These are phyloP conservation scores for Ambispora gerdemannii DNA, from an alignment of 192 early-diverging fungal species.

Conservation along the genomic window DNA sequence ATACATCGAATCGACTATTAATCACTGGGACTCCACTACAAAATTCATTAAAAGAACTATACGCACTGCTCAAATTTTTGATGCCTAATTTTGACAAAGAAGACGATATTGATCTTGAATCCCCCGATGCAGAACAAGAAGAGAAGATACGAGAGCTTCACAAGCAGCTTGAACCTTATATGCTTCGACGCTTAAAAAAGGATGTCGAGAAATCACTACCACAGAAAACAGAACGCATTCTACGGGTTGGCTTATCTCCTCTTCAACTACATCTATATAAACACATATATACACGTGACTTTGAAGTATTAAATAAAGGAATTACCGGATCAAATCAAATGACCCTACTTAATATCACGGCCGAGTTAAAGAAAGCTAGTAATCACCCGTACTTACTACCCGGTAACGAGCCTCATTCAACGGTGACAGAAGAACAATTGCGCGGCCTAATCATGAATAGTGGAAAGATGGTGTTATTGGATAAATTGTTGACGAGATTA, in stretches of 20 bases:
- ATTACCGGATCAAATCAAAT: constrained; percentile 62
- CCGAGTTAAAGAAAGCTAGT: constrained; percentile 94
- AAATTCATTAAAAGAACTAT: constrained; percentile 93
- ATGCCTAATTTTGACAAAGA: constrained; percentile 86
- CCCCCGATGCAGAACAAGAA: constrained; percentile 67
- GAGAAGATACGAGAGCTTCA: constrained; percentile 86
- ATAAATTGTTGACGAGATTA: constrained; percentile 89
- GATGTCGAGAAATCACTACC: constrained; percentile 98
- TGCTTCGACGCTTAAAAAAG: constrained; percentile 95
- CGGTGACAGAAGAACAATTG: constrained; percentile 68
- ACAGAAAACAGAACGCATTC: constrained; percentile 91
- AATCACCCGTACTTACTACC: constrained; percentile 95
- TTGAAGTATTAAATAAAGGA: constrained; percentile 76
- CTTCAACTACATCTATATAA: constrained; percentile 94
- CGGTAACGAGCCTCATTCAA: constrained; percentile 63
- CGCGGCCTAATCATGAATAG: constrained; percentile 83
- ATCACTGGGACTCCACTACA: constrained; percentile 99
- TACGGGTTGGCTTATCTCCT: constrained; percentile 88
- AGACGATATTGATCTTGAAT: constrained; percentile 77
- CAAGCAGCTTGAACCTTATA: constrained; percentile 75
- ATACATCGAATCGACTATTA: constrained; percentile 85
- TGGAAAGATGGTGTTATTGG: constrained; percentile 97
- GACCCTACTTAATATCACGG: constrained; percentile 89
- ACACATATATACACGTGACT: constrained; percentile 92
- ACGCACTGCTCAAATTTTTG: constrained; percentile 87